phyloP scores from a whole-genome alignment of 1,284 basidiomycete genomes.

The Volvariella volvacea region DNA sequence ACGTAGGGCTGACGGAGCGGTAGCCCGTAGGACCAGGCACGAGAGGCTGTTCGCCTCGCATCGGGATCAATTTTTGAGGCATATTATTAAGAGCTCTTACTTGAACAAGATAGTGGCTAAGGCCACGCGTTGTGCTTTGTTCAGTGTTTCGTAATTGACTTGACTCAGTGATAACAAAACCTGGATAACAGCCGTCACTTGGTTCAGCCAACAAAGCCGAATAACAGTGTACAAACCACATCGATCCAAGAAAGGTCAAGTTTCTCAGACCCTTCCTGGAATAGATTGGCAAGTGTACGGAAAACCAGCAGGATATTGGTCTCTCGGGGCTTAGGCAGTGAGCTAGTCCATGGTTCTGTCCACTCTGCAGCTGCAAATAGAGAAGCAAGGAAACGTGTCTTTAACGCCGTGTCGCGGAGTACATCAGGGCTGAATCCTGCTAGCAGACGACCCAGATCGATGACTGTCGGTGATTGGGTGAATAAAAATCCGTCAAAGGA shows the following conservation, averaged over 20 bases:
- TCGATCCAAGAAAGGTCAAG: conserved; percentile 43
- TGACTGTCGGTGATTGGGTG: conserved; percentile 42
- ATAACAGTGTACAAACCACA: conserved; percentile 32
- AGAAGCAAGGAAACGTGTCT: conserved; percentile 49
- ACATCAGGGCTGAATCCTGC: conserved; percentile 58
- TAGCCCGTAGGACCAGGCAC: neutral
- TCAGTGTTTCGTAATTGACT: conserved; percentile 47
- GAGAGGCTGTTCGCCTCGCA: neutral
- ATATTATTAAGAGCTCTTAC: conserved; percentile 22
- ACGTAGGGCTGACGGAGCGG: neutral
- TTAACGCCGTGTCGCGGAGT: conserved; percentile 37
- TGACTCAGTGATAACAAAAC: conserved; percentile 47
- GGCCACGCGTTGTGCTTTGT: conserved; percentile 67
- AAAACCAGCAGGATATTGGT: conserved; percentile 85
- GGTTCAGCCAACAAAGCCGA: neutral
- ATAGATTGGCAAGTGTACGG: conserved; percentile 77
- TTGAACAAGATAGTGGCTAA: conserved; percentile 78
- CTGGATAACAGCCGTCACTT: conserved; percentile 25
- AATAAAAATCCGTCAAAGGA: neutral
- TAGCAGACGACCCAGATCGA: conserved; percentile 82
- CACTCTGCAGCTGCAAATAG: conserved; percentile 71
- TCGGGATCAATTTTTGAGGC: neutral
- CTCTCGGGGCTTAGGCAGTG: conserved; percentile 65
- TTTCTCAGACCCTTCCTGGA: conserved; percentile 44
- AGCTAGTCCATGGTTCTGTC: conserved; percentile 43